These are phyloP conservation scores for Pythium myriotylum DNA, from an alignment of 352 stramenopile genomes.

Conservation along the genomic window DNA sequence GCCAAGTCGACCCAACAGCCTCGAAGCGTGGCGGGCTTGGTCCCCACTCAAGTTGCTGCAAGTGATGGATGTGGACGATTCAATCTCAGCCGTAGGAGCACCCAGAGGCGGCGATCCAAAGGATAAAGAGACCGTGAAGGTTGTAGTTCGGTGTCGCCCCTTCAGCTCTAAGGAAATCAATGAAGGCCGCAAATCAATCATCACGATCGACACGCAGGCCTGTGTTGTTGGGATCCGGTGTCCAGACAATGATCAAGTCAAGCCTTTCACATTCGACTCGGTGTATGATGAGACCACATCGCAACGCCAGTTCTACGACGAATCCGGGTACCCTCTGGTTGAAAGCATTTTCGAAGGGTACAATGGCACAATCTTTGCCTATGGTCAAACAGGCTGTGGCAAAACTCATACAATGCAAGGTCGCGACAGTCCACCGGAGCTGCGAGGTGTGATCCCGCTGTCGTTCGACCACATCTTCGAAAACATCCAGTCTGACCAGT, in stretches of 20 bases:
- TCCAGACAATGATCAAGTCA: conserved; percentile 72
- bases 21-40: too few species aligned
- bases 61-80: neutral
- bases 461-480: conserved; percentile 90
- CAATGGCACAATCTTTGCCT: conserved; percentile 93
- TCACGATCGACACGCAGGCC: conserved; percentile 69
- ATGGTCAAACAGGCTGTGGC: conserved; percentile 85
- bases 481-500: conserved; percentile 70
- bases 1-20: too few species aligned
- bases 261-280: conserved; percentile 91
- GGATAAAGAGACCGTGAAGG: conserved; percentile 87
- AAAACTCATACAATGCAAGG: conserved; percentile 90
- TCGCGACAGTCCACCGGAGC: conserved; percentile 69
- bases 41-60: neutral
- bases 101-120: conserved; percentile 26
- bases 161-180: conserved; percentile 86
- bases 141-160: conserved; percentile 87
- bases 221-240: conserved; percentile 78
- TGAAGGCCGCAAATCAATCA: conserved; percentile 82
- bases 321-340: conserved; percentile 84
- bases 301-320: conserved; percentile 86
- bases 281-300: conserved; percentile 90
- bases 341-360: conserved; percentile 92
- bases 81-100: neutral
- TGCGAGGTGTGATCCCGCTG: conserved; percentile 80